A percentile compares a stretch with the other conserved stretches of the same genome.
These are phyloP conservation scores for Ambrosia artemisiifolia DNA, from an alignment of 129 eudicot genomes.

Conservation along the genomic window DNA sequence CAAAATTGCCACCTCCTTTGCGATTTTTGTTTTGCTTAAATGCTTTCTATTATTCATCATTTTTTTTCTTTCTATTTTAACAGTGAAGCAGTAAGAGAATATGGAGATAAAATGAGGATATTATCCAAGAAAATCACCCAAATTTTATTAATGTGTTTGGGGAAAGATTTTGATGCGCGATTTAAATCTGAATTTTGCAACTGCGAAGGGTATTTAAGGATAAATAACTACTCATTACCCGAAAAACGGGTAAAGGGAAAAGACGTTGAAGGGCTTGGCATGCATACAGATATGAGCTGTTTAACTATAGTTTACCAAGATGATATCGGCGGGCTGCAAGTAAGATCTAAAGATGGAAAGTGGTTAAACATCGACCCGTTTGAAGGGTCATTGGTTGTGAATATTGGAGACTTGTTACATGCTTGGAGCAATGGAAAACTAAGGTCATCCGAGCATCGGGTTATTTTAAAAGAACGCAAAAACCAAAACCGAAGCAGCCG, in stretches of 20 bases:
- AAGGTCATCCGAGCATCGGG: conserved; percentile 88
- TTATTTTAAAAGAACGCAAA: conserved; percentile 41
- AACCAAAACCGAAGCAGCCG: conserved; percentile 30
- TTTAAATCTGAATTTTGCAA: conserved; percentile 55
- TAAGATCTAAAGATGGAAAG: conserved; percentile 57
- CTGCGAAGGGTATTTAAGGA: conserved; percentile 82
- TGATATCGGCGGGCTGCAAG: conserved; percentile 85
- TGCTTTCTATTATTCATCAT: not conserved
- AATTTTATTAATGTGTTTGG: conserved; percentile 56
- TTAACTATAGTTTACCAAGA: conserved; percentile 81
- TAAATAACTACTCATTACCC: conserved; percentile 71
- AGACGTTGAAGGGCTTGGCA: conserved; percentile 82
- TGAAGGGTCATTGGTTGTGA: conserved; percentile 72
- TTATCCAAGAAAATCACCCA: conserved; percentile 58
- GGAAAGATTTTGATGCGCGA: conserved; percentile 43
- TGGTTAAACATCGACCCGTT: conserved; percentile 75
- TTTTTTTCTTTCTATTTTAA: not conserved
- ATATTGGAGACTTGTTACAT: conserved; percentile 82
- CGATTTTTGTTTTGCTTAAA: not conserved
- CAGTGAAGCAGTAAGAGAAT: conserved; percentile 69
- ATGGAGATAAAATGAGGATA: conserved; percentile 63
- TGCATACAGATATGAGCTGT: conserved; percentile 96
- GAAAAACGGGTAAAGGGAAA: conserved; percentile 30
- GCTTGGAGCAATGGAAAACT: conserved; percentile 91
- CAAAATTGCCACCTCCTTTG: not conserved